Percentiles rank a stretch among this genome's conserved stretches.
These are phyloP conservation scores for Saccharum officinarum DNA, from an alignment of 176 grass and related monocot genomes.

Conservation along the genomic window DNA sequence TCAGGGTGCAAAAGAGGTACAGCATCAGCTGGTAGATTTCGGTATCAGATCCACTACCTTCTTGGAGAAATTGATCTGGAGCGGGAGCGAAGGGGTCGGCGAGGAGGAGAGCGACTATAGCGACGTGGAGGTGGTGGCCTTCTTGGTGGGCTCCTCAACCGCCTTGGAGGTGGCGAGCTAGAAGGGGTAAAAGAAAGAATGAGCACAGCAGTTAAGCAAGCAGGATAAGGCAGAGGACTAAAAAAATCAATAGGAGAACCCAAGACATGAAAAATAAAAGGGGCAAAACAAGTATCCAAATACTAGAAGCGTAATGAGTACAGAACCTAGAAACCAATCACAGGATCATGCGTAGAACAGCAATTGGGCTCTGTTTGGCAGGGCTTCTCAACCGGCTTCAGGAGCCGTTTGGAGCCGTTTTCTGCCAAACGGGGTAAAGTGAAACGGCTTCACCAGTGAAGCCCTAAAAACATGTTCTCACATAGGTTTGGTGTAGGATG, in stretches of 20 bases:
- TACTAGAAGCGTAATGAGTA: background rate
- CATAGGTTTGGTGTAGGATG: too few relatives aligned
- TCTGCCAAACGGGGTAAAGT: too few relatives aligned
- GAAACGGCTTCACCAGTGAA: too few relatives aligned
- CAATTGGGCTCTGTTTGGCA: background rate
- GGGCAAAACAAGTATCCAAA: conserved; percentile 4
- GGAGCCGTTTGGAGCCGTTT: too few relatives aligned
- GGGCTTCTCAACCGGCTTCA: too few relatives aligned
- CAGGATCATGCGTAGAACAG: background rate
- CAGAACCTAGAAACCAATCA: background rate
- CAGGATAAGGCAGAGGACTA: background rate
- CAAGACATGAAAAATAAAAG: background rate
- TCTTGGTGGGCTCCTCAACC: conserved; percentile 89
- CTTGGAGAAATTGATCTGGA: conserved; percentile 92
- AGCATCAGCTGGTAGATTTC: background rate
- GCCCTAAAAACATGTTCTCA: too few relatives aligned
- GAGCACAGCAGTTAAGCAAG: background rate
- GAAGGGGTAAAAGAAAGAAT: background rate
- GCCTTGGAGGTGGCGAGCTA: conserved; percentile 92
- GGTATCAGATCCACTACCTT: conserved; percentile 51
- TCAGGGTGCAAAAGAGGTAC: background rate
- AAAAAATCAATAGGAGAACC: background rate
- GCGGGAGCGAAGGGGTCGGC: conserved; percentile 66
- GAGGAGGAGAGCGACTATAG: conserved; percentile 77
- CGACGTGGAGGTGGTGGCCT: conserved; percentile 79